Evolutionary conservation across 2,329 filamentous ascomycete species (phyloP).

Genomic region (Fusarium illudens): DNA sequence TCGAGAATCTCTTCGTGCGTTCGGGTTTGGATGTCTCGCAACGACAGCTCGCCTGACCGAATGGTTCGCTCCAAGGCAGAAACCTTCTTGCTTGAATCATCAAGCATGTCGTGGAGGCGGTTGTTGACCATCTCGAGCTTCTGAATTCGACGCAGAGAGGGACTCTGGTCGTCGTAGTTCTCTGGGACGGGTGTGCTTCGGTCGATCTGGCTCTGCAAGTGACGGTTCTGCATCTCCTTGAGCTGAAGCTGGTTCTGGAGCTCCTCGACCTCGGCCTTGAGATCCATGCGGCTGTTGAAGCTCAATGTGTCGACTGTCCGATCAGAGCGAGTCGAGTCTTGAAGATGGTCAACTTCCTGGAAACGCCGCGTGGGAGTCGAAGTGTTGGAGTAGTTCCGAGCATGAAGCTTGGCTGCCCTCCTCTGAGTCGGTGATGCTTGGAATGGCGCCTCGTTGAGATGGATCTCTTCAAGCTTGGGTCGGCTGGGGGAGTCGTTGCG

Average conservation of each 20-base stretch:
- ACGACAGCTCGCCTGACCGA: slow-evolving; percentile 83
- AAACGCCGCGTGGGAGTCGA: slow-evolving; percentile 81
- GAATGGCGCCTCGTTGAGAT: slow-evolving; percentile 79
- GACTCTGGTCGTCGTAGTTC: slow-evolving; percentile 78
- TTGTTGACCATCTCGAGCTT: slow-evolving; percentile 93
- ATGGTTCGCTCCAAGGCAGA: slow-evolving; percentile 88
- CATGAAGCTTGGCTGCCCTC: slow-evolving; percentile 63
- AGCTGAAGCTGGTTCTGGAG: slow-evolving; percentile 94
- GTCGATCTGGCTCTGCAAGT: slow-evolving; percentile 87
- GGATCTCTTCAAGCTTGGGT: slow-evolving; percentile 85
- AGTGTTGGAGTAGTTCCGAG: slow-evolving; percentile 72
- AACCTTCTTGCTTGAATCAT: slow-evolving; percentile 92
- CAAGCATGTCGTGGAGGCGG: slow-evolving; percentile 90
- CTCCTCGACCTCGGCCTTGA: slow-evolving; percentile 89
- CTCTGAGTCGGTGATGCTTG: slow-evolving; percentile 79
- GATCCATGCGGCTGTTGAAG: slow-evolving; percentile 88
- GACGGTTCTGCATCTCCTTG: slow-evolving; percentile 92
- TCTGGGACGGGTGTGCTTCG: slow-evolving; percentile 70
- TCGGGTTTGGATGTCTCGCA: slow-evolving; percentile 90
- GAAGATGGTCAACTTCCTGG: slow-evolving; percentile 64
- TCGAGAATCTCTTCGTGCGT: slow-evolving; percentile 95
- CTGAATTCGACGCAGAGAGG: slow-evolving; percentile 81
- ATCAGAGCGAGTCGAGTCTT: slow-evolving; percentile 85
- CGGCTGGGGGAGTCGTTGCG: slow-evolving; percentile 77
- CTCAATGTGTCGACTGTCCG: slow-evolving; percentile 81